phyloP scores from a whole-genome alignment of 2,329 filamentous ascomycete genomes.

The Nigrospora osmanthi region DNA sequence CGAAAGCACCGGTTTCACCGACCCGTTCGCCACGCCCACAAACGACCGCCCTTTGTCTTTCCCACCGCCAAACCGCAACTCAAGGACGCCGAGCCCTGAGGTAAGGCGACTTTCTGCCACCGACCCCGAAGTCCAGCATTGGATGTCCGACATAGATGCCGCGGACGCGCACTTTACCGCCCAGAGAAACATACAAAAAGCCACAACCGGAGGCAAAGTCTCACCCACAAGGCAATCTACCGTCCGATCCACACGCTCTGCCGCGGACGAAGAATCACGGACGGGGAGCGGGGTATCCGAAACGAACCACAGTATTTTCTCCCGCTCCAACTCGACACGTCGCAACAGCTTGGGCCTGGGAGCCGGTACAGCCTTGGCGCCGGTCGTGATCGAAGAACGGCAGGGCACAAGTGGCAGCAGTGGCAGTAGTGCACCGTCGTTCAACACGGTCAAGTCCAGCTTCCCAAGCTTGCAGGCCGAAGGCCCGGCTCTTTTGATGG shows the following conservation, averaged over 20 bases:
- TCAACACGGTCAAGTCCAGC: conserved; percentile 45
- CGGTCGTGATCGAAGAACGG: conserved; percentile 15
- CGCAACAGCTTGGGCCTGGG: conserved; percentile 24
- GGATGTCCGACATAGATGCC: conserved; percentile 49
- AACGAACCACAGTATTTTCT: conserved; percentile 37
- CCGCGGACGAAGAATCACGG: conserved; percentile 37
- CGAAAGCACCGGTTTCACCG: conserved; percentile 23
- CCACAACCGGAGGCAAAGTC: conserved; percentile 7
- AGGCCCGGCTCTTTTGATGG: conserved; percentile 39
- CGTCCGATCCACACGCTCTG: conserved; percentile 14
- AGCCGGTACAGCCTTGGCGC: conserved; percentile 17
- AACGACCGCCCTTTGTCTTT: conserved; percentile 15
- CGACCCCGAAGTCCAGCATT: conserved; percentile 49
- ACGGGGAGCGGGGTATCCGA: conserved; percentile 52
- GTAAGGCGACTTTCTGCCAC: conserved; percentile 10
- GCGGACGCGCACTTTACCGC: conserved; percentile 42
- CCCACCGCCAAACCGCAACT: conserved; percentile 22
- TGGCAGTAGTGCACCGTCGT: conserved; percentile 29
- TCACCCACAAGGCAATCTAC: conserved; percentile 9
- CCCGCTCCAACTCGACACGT: conserved; percentile 27
- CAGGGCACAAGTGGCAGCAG: conserved; percentile 26
- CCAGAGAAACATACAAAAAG: conserved; percentile 28
- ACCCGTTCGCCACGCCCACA: conserved; percentile 44
- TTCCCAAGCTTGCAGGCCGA: conserved; percentile 46
- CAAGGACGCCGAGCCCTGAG: conserved; percentile 34